Evolutionary conservation across 2,329 filamentous ascomycete genomes (phyloP), one percentile per base, ranked within the genome.

Genomic region (Lithohypha guttulata): DNA sequence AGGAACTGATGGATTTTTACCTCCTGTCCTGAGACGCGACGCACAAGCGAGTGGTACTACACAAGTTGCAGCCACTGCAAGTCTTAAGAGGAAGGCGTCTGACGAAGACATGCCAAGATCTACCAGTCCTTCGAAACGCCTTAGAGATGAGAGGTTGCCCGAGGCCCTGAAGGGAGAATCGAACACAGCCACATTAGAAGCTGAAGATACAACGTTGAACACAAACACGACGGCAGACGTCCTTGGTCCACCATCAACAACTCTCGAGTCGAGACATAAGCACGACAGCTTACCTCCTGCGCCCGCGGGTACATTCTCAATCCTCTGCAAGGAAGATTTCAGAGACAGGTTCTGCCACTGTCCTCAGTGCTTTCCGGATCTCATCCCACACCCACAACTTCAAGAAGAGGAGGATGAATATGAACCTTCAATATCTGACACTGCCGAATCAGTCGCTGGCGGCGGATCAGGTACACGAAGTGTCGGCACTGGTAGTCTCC

Each of bases 391-490:
- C 56, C 75, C 77, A 0, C 83, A 93, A 54, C 80, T 98, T 8
- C 77, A 94, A 7, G 87, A 96, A 54, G 86, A 93, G 60, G 91
- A 98, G 66, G 85, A 94, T 22, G 79, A 77, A 1, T 98, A 98
- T 60, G 86, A 95, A 53, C 91, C 89, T 0, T 86, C 89, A 1
- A 66, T 95, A 4, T 94, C 86, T 0, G 73, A 78, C 1, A 68
- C 71, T 11, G 73, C 68, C 2, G 68, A 64, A 4, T 39, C 32
- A 6, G 14, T 17, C 11, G 20, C 18, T 15, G 40, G 29, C 25
- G 26, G 28, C 34, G 32, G 35, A 7, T 41, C 42, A 5, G 25
- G 35, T 9, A 37, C 40, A 10, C 20, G 75, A 70, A 3, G 77
- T 73, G 2, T 68, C 75, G 82, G 84, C 34, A 87, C 84, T 22